Base-by-base conservation (phyloP, 768 basidiomycete genomes). In the Coprinopsis sp. region DNA sequence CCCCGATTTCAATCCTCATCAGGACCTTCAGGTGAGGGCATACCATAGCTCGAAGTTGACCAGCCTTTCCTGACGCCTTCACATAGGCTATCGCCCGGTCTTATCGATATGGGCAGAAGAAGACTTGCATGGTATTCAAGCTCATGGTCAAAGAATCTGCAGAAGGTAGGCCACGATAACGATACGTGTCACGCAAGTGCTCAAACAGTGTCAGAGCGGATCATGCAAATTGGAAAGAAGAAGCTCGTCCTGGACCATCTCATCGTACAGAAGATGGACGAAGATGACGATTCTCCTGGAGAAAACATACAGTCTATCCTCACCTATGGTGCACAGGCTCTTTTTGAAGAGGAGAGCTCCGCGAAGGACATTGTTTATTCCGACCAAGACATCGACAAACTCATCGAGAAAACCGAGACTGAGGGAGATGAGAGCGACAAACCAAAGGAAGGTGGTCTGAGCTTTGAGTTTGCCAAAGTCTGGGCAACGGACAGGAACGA, bases 1-100 rank as follows among this genome's bases (percentile, higher is more conserved):
- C 60, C 92, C 93, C 0, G 96, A 99, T 68, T 99, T 93, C 64
- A 99, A 99, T 58, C 95, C 95, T n/a, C 92, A 96, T 66, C 87
- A 87, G 85, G 92, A 94, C 67, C 71, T 94, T 40, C 92, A 95
- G 79, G 91, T 90, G 63, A 50, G 79, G 58, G n/a, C 6, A 6
- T 24, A 16, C 16, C 27, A 10, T 25, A 11, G 11, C 19, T 19
- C 21, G 5, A 10, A 11, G 16, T 23, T 12, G 25, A 16, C 18
- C 33, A n/a, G 39, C 37, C 10, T 10, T 25, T 31, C 37, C 45
- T 49, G 33, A 53, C 36, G 21, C 16, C 38, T 44, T 19, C 34
- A 51, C 51, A 3, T 57, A 97, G 86, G 96, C 96, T 27, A 97
- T 99, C 48, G 84, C 94, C 18, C 83, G 96, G 41, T 82, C 92